These are phyloP conservation scores for Ascochyta viciae-villosae DNA, from an alignment of 2,329 filamentous ascomycete species.

Conservation along the genomic window DNA sequence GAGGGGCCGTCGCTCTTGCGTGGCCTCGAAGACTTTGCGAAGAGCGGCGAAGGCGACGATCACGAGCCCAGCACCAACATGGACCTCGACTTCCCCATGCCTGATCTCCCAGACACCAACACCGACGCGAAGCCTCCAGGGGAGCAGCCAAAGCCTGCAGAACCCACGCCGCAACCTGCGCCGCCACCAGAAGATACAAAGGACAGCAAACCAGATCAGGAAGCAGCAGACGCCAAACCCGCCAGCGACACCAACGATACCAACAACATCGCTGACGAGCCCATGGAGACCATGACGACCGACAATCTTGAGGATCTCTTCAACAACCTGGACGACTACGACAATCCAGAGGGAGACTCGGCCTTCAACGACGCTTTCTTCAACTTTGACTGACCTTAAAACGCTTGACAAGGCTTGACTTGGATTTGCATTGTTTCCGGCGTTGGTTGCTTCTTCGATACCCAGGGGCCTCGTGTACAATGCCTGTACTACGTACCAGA, in stretches of 20 bases:
- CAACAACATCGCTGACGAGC: conserved; percentile 23
- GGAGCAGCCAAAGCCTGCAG: conserved; percentile 11
- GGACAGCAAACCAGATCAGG: conserved; percentile 8
- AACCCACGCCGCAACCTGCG: conserved; percentile 13
- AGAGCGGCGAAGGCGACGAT: conserved; percentile 28
- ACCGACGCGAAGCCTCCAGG: conserved; percentile 16
- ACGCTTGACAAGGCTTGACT: neutral
- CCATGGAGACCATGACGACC: conserved; percentile 39
- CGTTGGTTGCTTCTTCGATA: neutral
- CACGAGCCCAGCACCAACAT: conserved; percentile 20
- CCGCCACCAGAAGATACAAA: conserved; percentile 1
- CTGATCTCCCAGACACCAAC: conserved; percentile 37
- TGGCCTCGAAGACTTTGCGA: conserved; percentile 49
- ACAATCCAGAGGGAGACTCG: conserved; percentile 39
- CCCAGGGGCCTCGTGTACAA: neutral
- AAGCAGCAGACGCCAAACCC: conserved; percentile 8
- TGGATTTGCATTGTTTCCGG: neutral
- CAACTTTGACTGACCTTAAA: conserved; percentile 32
- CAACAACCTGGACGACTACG: conserved; percentile 45
- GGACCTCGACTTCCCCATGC: conserved; percentile 43
- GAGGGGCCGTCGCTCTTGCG: conserved; percentile 40
- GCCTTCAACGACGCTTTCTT: conserved; percentile 51
- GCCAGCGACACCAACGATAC: conserved; percentile 1
- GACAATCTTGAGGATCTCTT: conserved; percentile 47
- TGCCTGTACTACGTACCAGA: neutral